Conservation (phyloP, 2,329 filamentous ascomycete genomes). For the Phaeophleospora eucalypticola region DNA sequence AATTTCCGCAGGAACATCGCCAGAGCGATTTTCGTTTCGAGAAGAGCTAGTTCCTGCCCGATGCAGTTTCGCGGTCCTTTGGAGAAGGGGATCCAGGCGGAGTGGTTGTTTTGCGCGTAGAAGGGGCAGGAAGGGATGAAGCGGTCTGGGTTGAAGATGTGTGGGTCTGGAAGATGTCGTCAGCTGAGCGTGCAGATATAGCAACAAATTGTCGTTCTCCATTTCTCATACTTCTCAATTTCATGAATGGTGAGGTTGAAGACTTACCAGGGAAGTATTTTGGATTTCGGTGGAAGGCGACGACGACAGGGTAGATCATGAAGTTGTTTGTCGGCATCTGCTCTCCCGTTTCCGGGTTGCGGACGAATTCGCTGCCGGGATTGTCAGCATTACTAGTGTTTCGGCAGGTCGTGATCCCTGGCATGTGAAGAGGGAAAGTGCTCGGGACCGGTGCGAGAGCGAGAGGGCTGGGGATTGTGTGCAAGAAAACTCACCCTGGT, state of each 20-base stretch:
- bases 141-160: constrained; percentile 47
- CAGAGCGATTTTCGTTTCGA: constrained; percentile 51
- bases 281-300: constrained; percentile 36
- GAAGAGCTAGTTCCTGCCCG: constrained; percentile 53
- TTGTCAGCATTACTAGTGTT: too few relatives aligned
- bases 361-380: constrained; percentile 25
- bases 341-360: constrained; percentile 41
- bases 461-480: neutral
- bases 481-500: constrained; percentile 8
- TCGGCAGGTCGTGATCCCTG: too few relatives aligned
- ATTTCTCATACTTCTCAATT: too few relatives aligned
- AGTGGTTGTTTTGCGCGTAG: constrained; percentile 35
- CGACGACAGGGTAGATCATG: constrained; percentile 40
- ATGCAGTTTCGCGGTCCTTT: constrained; percentile 54
- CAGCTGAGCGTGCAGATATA: constrained; percentile 20
- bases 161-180: constrained; percentile 5
- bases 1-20: constrained; percentile 49
- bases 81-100: constrained; percentile 55
- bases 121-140: constrained; percentile 35
- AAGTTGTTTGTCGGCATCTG: constrained; percentile 43
- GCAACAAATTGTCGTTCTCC: constrained; percentile 30
- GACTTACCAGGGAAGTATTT: constrained; percentile 37
- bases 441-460: neutral
- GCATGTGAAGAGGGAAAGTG: neutral
- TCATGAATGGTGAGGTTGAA: too few relatives aligned